Evolutionary conservation across 257 asterid genomes (phyloP).

Genomic region (Ajuga chamaepitys): DNA sequence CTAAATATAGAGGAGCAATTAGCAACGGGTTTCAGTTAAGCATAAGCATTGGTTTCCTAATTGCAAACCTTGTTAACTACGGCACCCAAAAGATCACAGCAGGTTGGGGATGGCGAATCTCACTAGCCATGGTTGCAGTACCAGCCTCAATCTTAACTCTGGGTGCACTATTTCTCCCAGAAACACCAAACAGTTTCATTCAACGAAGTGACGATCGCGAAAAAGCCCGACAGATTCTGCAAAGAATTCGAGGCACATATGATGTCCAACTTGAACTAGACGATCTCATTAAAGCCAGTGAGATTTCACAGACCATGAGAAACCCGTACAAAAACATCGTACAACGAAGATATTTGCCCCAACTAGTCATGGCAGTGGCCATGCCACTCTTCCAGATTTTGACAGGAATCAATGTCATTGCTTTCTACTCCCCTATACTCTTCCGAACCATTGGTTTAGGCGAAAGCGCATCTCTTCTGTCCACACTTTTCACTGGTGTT

Average conservation of each 20-base stretch:
- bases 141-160: slow-evolving; percentile 14
- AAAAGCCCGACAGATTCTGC: slow-evolving; percentile 31
- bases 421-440: slow-evolving; percentile 56
- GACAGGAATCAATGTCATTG: slow-evolving; percentile 55
- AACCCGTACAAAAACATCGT: slow-evolving; percentile 30
- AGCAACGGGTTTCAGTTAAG: slow-evolving; percentile 42
- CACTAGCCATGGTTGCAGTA: slow-evolving; percentile 21
- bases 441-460: slow-evolving; percentile 48
- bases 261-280: slow-evolving; percentile 41
- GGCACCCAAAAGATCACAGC: slow-evolving; percentile 31
- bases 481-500: slow-evolving; percentile 11
- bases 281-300: slow-evolving; percentile 45
- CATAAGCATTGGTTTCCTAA: slow-evolving; percentile 33
- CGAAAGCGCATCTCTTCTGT: slow-evolving; percentile 37
- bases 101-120: slow-evolving; percentile 73
- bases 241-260: slow-evolving; percentile 33
- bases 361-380: slow-evolving; percentile 45
- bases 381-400: slow-evolving; percentile 55
- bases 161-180: slow-evolving; percentile 36
- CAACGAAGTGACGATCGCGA: slow-evolving; percentile 23
- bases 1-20: slow-evolving; percentile 47
- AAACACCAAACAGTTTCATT: slow-evolving; percentile 50
- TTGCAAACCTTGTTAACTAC: slow-evolving; percentile 42
- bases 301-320: slow-evolving; percentile 19
- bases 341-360: slow-evolving; percentile 37